Evolutionary conservation across 805 yeast species (phyloP), one percentile per base, ranked within the genome.

Genomic region (Metschnikowia arizonensis): DNA sequence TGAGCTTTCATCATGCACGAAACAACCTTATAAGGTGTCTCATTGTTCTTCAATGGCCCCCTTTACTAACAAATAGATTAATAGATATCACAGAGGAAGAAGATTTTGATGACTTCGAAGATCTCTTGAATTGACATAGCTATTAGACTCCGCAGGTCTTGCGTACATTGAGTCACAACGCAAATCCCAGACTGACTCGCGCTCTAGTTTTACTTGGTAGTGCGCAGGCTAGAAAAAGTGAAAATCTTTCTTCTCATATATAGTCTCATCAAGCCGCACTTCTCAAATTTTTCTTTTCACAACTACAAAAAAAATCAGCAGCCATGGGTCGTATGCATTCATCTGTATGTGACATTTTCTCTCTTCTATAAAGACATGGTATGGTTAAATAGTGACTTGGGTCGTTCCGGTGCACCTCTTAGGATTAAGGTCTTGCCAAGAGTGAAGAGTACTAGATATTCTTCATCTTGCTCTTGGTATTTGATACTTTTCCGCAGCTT

Each of bases 281-380:
- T 21, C 7, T 24, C 5, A 0, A 24, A 14, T 42, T 40, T 46
- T 40, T 40, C 40, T 43, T 47, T 39, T 37, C 17, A 30, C 41
- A 46, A 48, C 49, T 47, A 50, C 45, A 50, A 57, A 49, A 67
- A 61, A 64, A 69, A 72, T 64, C 73, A 72, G 67, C 76, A 82
- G 86, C 80, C 74, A 91, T 91, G 99, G 99, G 96, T 90, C 96
- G 99, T 81, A 83, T 91, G 90, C 98, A 91, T 88, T 86, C 96
- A 79, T 78, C 86, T 75, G 95, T 86, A 85, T 81, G 95, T 85
- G 74, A 55, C 52, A 49, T 39, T 40, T 33, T 44, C 43, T 38
- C 33, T 40, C 40, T 33, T 34, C 32, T 14, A 18, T 38, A 42
- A 37, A 44, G 46, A 46, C 47, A 50, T 52, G 53, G 53, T 47